Base-by-base conservation (phyloP, 768 basidiomycete genomes). In the Podaxis carcinomalis region DNA sequence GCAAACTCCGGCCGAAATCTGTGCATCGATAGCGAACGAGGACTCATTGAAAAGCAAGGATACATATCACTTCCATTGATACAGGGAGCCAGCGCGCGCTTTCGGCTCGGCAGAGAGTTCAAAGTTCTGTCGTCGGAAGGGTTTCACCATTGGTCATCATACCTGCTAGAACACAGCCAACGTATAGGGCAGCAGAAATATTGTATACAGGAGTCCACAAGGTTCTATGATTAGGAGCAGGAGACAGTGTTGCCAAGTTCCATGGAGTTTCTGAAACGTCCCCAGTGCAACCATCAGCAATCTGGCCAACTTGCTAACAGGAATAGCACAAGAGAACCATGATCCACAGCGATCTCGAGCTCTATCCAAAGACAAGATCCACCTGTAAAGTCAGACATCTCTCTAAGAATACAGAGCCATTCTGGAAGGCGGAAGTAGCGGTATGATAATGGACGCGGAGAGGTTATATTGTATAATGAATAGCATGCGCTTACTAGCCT, bases 231-330 rank as follows among this genome's bases (percentile, higher is more conserved):
- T 54, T 61, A 53, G 59, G 28, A 13, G n/a, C 5, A 19, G 23
- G 39, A 21, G 28, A 46, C 21, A 2, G 16, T 39, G 13, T 36
- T 19, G 35, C 25, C 21, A 25, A 40, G 40, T 11, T 21, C 28
- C 59, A 61, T 61, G 52, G 52, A 49, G 50, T 47, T 55, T 23
- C 27, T 53, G 46, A 61, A 54, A 55, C 46, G 44, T 3, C 14
- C 10, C 28, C 57, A 27, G 57, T n/a, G 37, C 57, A 19, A 59
- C 49, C 57, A 51, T 51, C 36, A 19, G 13, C 25, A 23, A 21
- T 14, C 39, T 58, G 19, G 46, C 16, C n/a, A 25, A 50, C 32
- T 59, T 16, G 50, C 25, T 28, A 40, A 47, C 59, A 9, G 46
- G 51, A 53, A 53, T 37, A 23, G 51, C 52, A 44, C 21, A 5